A percentile compares a stretch with the other conserved stretches of the same genome.
These are phyloP conservation scores for Liriodendron chinense DNA, from an alignment of 164 flowering plant species.

Conservation along the genomic window DNA sequence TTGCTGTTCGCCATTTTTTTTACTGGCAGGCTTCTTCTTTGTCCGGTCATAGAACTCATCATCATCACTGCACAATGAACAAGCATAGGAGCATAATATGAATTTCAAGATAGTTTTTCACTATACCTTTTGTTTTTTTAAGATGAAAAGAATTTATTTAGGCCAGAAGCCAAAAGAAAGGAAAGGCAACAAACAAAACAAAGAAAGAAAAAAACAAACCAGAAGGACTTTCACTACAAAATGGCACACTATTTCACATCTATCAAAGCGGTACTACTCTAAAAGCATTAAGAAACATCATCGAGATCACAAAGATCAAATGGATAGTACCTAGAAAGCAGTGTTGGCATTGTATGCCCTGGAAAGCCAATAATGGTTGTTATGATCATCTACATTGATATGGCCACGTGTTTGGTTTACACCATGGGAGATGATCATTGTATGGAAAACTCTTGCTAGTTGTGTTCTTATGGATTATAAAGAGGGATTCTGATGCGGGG, in stretches of 20 bases:
- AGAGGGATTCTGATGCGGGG: too few relatives aligned
- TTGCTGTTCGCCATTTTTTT: conserved; percentile 46
- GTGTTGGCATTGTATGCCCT: too few relatives aligned
- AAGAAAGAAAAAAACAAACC: not conserved
- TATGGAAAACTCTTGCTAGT: too few relatives aligned
- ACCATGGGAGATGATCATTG: too few relatives aligned
- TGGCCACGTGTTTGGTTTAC: too few relatives aligned
- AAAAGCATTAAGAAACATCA: too few relatives aligned
- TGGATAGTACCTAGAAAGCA: too few relatives aligned
- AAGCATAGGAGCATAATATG: not conserved
- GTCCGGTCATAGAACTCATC: conserved; percentile 98
- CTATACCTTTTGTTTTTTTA: not conserved
- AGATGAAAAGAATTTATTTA: not conserved
- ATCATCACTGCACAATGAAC: conserved; percentile 61
- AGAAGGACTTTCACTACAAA: not conserved
- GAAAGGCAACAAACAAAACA: not conserved
- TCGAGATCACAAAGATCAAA: too few relatives aligned
- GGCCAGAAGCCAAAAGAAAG: not conserved
- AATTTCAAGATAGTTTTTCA: not conserved
- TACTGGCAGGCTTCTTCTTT: conserved; percentile 46
- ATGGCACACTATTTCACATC: not conserved
- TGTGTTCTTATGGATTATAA: too few relatives aligned
- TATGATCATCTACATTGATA: too few relatives aligned
- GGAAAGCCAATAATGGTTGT: too few relatives aligned
- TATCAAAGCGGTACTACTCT: not conserved